These are phyloP conservation scores for Helminthosporium solani DNA, from an alignment of 2,329 filamentous ascomycete genomes.

Conservation along the genomic window DNA sequence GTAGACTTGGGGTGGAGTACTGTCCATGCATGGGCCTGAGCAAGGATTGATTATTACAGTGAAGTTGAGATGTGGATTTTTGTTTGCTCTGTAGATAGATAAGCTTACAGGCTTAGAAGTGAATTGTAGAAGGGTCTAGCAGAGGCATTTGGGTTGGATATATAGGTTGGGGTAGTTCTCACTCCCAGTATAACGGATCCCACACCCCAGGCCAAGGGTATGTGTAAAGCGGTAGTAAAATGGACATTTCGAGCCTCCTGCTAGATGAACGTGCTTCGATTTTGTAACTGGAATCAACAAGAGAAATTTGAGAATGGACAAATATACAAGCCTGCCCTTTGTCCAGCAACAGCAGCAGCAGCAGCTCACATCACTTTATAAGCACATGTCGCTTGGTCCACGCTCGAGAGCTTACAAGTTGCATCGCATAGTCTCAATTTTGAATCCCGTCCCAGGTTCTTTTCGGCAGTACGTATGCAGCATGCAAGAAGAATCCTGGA, in stretches of 20 bases:
- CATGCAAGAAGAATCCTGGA: neutral
- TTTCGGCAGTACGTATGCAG: neutral
- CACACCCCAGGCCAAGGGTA: constrained; percentile 50
- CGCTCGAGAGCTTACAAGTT: constrained; percentile 9
- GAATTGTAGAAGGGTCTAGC: neutral
- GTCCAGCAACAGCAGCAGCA: neutral
- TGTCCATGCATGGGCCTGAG: constrained; percentile 25
- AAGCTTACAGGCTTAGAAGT: neutral
- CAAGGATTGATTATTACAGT: constrained; percentile 53
- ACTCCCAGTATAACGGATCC: constrained; percentile 50
- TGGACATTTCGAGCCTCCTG: constrained; percentile 16
- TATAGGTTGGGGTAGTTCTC: constrained; percentile 3
- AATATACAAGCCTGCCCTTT: neutral
- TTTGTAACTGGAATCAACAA: neutral
- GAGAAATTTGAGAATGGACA: neutral
- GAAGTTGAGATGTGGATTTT: constrained; percentile 47
- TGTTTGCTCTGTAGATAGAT: constrained; percentile 12
- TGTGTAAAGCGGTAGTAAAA: constrained; percentile 52
- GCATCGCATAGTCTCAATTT: constrained; percentile 1
- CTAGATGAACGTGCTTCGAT: neutral
- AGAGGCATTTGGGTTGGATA: neutral
- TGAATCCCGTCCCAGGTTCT: neutral
- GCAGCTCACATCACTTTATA: neutral
- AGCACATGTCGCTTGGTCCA: neutral
- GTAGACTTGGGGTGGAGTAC: constrained; percentile 14